These are phyloP conservation scores for Nannizziopsis arthrosporioides DNA, from an alignment of 2,329 filamentous ascomycete species.

Conservation along the genomic window DNA sequence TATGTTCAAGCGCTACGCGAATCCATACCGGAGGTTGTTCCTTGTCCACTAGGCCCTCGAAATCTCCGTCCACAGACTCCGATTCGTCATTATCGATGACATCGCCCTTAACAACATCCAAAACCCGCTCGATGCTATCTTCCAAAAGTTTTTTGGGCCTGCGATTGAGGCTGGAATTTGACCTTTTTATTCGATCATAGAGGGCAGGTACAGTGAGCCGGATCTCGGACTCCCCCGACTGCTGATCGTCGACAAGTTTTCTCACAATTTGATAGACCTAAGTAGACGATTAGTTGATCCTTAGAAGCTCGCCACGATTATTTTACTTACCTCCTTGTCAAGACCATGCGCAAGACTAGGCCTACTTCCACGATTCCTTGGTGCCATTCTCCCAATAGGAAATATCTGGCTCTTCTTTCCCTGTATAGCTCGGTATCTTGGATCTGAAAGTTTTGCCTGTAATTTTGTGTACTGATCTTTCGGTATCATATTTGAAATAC, in stretches of 20 bases:
- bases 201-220: slow-evolving; percentile 50
- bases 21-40: slow-evolving; percentile 20
- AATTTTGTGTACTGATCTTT: slow-evolving; percentile 1
- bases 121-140: slow-evolving; percentile 70
- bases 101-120: slow-evolving; percentile 59
- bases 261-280: slow-evolving; percentile 66
- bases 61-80: slow-evolving; percentile 41
- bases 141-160: slow-evolving; percentile 72
- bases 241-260: slow-evolving; percentile 59
- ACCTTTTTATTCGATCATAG: slow-evolving; percentile 69
- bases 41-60: slow-evolving; percentile 38
- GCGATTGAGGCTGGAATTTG: slow-evolving; percentile 75
- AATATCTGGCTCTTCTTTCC: not conserved
- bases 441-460: not conserved
- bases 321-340: slow-evolving; percentile 47
- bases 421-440: not conserved
- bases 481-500: not conserved
- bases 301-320: too few relatives aligned
- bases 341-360: slow-evolving; percentile 44
- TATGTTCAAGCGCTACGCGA: not conserved
- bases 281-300: not conserved
- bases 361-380: slow-evolving; percentile 32
- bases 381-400: slow-evolving; percentile 25
- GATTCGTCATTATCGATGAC: slow-evolving; percentile 45
- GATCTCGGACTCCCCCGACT: slow-evolving; percentile 38